Conservation (phyloP, 129 eudicot genomes). For the Erigeron canadensis region DNA sequence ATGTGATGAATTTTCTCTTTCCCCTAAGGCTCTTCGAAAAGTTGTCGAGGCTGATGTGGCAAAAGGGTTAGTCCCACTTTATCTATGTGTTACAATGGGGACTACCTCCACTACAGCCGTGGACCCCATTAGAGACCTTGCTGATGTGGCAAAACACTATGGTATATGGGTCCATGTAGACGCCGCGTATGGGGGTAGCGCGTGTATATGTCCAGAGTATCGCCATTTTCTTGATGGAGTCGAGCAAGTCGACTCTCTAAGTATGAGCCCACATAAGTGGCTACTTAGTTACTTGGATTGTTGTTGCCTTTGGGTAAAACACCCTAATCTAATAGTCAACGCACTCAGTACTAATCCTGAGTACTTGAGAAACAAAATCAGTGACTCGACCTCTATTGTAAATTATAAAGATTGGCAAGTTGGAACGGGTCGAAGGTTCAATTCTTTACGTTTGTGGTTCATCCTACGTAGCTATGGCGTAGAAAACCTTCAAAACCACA, state of each 20-base stretch:
- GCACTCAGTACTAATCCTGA: constrained; percentile 54
- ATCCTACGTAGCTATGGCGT: constrained; percentile 52
- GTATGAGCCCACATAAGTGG: constrained; percentile 58
- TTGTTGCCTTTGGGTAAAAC: constrained; percentile 56
- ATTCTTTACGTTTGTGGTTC: constrained; percentile 46
- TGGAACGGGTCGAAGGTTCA: constrained; percentile 42
- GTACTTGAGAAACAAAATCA: constrained; percentile 40
- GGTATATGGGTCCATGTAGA: constrained; percentile 51
- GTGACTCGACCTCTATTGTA: constrained; percentile 36
- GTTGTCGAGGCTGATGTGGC: constrained; percentile 44
- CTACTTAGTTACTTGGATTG: constrained; percentile 49
- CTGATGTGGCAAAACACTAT: constrained; percentile 33
- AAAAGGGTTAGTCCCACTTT: constrained; percentile 52
- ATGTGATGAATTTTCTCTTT: constrained; percentile 26
- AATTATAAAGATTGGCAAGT: constrained; percentile 69
- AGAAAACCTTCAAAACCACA: constrained; percentile 34
- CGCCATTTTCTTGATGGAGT: constrained; percentile 44
- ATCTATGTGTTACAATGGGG: constrained; percentile 44
- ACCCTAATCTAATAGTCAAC: constrained; percentile 29
- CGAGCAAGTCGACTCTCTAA: constrained; percentile 50
- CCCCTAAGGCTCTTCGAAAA: constrained; percentile 21
- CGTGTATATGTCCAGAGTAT: constrained; percentile 64
- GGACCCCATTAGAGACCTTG: constrained; percentile 41
- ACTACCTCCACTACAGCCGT: constrained; percentile 51
- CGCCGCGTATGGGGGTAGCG: constrained; percentile 54